Evolutionary conservation across 768 basidiomycete genomes (phyloP).

Genomic region (Mycena latifolia): DNA sequence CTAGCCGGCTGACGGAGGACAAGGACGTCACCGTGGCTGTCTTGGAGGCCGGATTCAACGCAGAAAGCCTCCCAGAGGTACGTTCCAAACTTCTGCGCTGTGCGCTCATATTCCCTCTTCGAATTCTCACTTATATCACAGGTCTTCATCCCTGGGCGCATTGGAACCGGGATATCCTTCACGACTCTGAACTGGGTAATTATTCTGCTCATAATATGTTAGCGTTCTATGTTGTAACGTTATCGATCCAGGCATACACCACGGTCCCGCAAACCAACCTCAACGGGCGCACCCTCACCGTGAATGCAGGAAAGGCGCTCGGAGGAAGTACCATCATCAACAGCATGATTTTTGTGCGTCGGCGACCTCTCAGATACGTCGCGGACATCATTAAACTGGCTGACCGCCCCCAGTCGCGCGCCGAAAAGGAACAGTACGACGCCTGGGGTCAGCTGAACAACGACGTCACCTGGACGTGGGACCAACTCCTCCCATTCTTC

Average conservation of each 20-base stretch:
- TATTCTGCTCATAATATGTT: not conserved
- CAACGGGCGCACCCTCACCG: constrained; percentile 50
- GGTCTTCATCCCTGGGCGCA: constrained; percentile 48
- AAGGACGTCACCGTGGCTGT: constrained; percentile 44
- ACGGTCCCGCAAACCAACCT: constrained; percentile 59
- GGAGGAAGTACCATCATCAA: constrained; percentile 75
- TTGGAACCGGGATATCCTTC: constrained; percentile 44
- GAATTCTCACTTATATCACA: constrained; percentile 8
- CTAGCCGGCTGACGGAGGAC: constrained; percentile 50
- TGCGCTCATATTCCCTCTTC: no score
- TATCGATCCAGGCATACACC: constrained; percentile 45
- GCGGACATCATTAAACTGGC: not conserved
- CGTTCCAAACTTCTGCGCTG: constrained; percentile 1
- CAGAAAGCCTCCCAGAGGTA: constrained; percentile 51
- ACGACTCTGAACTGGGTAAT: constrained; percentile 62
- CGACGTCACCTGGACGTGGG: constrained; percentile 52
- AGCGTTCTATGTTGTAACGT: not conserved
- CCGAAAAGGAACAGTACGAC: constrained; percentile 49
- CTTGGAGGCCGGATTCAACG: constrained; percentile 54
- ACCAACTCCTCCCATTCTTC: constrained; percentile 57
- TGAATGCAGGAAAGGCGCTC: constrained; percentile 60
- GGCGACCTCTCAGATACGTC: not conserved
- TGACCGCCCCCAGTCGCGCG: constrained; percentile 41
- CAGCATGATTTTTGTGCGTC: constrained; percentile 50
- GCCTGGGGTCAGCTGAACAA: constrained; percentile 47